These are phyloP conservation scores for Pyrrhoderma noxium DNA, from an alignment of 1,284 basidiomycete genomes.

Conservation along the genomic window DNA sequence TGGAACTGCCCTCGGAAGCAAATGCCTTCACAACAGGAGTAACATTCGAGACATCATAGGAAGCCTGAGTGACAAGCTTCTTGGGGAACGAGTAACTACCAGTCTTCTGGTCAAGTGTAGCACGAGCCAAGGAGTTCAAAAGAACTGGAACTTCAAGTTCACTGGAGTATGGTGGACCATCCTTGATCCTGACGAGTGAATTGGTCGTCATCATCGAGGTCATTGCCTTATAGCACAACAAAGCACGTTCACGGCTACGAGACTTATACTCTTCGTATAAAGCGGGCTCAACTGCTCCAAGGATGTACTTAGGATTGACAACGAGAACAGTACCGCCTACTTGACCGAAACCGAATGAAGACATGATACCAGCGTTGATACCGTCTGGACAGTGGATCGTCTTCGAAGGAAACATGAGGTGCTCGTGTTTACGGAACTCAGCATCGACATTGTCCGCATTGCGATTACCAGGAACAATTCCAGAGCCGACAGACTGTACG, in stretches of 20 bases:
- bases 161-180: conserved; percentile 81
- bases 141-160: conserved; percentile 87
- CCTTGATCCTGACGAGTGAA: conserved; percentile 93
- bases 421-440: conserved; percentile 83
- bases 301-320: conserved; percentile 87
- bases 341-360: conserved; percentile 99
- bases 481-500: conserved; percentile 79
- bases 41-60: conserved; percentile 61
- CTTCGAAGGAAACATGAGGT: conserved; percentile 96
- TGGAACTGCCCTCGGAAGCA: conserved; percentile 36
- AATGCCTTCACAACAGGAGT: conserved; percentile 53
- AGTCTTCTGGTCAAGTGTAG: conserved; percentile 74
- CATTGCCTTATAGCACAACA: conserved; percentile 86
- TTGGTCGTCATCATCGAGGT: conserved; percentile 92
- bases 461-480: conserved; percentile 94
- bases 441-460: conserved; percentile 96
- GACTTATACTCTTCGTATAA: conserved; percentile 71
- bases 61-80: conserved; percentile 49
- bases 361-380: conserved; percentile 88
- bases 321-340: conserved; percentile 90
- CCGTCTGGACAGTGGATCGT: conserved; percentile 84
- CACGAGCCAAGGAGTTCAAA: conserved; percentile 89
- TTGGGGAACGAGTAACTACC: conserved; percentile 77
- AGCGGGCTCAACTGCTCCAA: conserved; percentile 72
- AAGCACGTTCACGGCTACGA: conserved; percentile 63